These are phyloP conservation scores for Apiospora sp. DNA, from an alignment of 2,329 filamentous ascomycete genomes.

Conservation along the genomic window DNA sequence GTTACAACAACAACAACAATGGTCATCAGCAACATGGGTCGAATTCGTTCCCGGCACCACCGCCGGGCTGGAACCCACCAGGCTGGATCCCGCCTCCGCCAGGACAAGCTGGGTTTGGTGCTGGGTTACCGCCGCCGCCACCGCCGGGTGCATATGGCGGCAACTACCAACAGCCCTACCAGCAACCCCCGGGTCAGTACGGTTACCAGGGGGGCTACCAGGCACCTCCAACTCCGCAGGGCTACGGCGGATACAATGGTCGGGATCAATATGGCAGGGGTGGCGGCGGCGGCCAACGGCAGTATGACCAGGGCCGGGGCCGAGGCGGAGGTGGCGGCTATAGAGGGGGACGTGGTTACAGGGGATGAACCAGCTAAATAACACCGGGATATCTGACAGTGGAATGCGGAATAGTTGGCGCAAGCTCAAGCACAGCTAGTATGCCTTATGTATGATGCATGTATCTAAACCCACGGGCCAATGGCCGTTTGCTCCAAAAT, in stretches of 20 bases:
- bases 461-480: background rate
- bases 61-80: conserved; percentile 46
- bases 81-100: conserved; percentile 46
- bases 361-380: conserved; percentile 4
- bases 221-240: conserved; percentile 32
- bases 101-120: conserved; percentile 47
- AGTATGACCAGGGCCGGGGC: conserved; percentile 9
- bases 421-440: background rate
- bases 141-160: conserved; percentile 43
- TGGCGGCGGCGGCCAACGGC: conserved; percentile 4
- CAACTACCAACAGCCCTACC: conserved; percentile 10
- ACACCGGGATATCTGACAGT: background rate
- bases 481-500: background rate
- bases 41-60: conserved; percentile 38
- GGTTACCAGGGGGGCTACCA: conserved; percentile 12
- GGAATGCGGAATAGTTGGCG: background rate
- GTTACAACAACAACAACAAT: conserved; percentile 48
- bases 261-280: conserved; percentile 35
- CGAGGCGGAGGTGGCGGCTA: conserved; percentile 33
- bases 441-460: background rate
- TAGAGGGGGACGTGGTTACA: conserved; percentile 31
- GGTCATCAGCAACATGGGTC: conserved; percentile 4
- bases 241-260: conserved; percentile 34
- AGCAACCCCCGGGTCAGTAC: background rate
- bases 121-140: conserved; percentile 49